phyloP scores from a whole-genome alignment of 805 yeast species.

The Kluyveromyces wickerhamii region DNA sequence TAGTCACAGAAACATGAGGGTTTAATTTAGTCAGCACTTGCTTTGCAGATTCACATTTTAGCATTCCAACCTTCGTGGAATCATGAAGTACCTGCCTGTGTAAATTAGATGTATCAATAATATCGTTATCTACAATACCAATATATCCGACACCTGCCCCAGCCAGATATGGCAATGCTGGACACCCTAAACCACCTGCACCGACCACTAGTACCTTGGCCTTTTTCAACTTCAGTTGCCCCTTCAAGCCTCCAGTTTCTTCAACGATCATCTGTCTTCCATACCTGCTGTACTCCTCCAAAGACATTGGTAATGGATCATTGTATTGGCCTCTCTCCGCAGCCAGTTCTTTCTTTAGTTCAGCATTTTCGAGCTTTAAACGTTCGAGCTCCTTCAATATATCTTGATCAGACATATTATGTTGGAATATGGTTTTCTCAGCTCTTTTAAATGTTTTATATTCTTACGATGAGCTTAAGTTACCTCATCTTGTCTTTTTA shows the following conservation, averaged over 20 bases:
- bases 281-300: conserved; percentile 72
- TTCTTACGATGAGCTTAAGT: too few species aligned
- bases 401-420: conserved; percentile 6
- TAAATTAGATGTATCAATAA: conserved; percentile 74
- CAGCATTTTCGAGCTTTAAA: conserved; percentile 23
- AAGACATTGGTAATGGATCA: conserved; percentile 23
- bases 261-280: conserved; percentile 96
- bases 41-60: conserved; percentile 76
- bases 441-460: too few species aligned
- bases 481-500: too few species aligned
- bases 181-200: conserved; percentile 96
- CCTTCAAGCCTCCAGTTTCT: conserved; percentile 44
- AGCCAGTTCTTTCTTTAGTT: conserved; percentile 14
- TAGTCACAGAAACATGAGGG: conserved; percentile 51
- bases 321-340: neutral
- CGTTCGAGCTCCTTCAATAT: conserved; percentile 20
- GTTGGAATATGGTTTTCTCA: too few species aligned
- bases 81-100: conserved; percentile 86
- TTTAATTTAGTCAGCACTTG: conserved; percentile 46
- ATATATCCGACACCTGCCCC: conserved; percentile 84
- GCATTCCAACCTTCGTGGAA: conserved; percentile 53
- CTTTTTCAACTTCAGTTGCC: conserved; percentile 50
- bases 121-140: conserved; percentile 84
- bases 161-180: conserved; percentile 73
- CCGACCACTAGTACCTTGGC: conserved; percentile 74